Evolutionary conservation across 2,329 filamentous ascomycete genomes (phyloP), one percentile per base, ranked within the genome.

Genomic region (Colletotrichum tropicale): DNA sequence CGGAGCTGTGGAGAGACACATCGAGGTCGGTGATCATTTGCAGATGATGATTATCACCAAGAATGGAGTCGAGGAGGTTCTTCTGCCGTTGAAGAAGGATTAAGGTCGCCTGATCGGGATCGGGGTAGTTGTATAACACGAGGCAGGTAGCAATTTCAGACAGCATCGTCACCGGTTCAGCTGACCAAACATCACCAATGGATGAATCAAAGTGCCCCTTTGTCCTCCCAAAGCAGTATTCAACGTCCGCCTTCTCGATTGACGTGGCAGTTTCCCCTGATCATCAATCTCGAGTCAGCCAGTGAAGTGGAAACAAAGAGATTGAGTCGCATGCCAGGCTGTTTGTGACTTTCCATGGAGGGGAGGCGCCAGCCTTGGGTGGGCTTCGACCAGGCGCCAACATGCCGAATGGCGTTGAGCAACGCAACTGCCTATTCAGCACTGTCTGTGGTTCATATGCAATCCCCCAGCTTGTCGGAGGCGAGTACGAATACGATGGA

Each of bases 1-100:
- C 77, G 98, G 96, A 85, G 97, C 98, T 6, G 96, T 98, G 38
- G 97, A 99, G 91, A 94, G 97, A 87, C 97, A 99, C 88, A 99
- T 99, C 80, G 97, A 99, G 89, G 98, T 99, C 77, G 97, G 97
- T 85, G 97, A 99, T 87, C 94, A 94, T 66, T 87, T 99, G 84
- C 97, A 99, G 90, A 96, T 98, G 92, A 90, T 99, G 90, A 92
- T 98, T 80, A 95, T 98, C 82, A 98, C 96, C 65, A 92, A 91
- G 85, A 89, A 95, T 69, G 97, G 97, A 13, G 96, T 98, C 82
- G 91, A 98, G 88, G 97, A 99, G 90, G 91, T 92, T 67, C 94
- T 94, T 82, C 87, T 93, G 80, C 93, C 94, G 32, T 87, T 99
- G 88, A 99, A 99, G 94, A 93, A 93, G 88, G 96, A 98, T 86